Evolutionary conservation across 1,284 basidiomycete genomes (phyloP).

Genomic region (Puccinia novopanici): DNA sequence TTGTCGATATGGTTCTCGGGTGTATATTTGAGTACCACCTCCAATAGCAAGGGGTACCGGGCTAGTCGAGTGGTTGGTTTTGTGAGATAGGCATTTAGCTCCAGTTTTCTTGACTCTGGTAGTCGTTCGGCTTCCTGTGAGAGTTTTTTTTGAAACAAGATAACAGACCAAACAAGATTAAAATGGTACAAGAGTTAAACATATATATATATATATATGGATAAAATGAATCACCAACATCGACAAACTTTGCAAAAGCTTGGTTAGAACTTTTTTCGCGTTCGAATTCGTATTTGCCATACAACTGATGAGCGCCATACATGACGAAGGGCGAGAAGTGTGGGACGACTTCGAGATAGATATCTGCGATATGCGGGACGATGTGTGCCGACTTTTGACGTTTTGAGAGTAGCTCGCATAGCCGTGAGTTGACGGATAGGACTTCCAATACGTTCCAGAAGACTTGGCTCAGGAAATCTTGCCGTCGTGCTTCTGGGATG

Average conservation of each 20-base stretch:
- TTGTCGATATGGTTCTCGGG: conserved; percentile 89
- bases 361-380: conserved; percentile 87
- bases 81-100: conserved; percentile 95
- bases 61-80: conserved; percentile 97
- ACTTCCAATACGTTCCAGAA: conserved; percentile 99
- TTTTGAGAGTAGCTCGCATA: conserved; percentile 91
- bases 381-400: conserved; percentile 92
- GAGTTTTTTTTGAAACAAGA: neutral
- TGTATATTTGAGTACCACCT: conserved; percentile 90
- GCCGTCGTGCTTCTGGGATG: conserved; percentile 74
- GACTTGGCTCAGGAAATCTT: conserved; percentile 87
- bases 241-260: conserved; percentile 93
- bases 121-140: conserved; percentile 79
- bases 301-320: conserved; percentile 94
- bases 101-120: conserved; percentile 92
- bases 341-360: conserved; percentile 83
- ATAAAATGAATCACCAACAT: conserved; percentile 65
- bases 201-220: neutral
- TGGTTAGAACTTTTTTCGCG: conserved; percentile 93
- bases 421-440: conserved; percentile 80
- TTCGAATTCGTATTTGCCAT: conserved; percentile 98
- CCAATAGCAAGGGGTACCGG: conserved; percentile 88
- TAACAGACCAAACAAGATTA: neutral
- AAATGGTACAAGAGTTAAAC: neutral
- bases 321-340: conserved; percentile 87